Evolutionary conservation across 2,329 filamentous ascomycete genomes (phyloP).

Genomic region (Aspergillus vadensis): DNA sequence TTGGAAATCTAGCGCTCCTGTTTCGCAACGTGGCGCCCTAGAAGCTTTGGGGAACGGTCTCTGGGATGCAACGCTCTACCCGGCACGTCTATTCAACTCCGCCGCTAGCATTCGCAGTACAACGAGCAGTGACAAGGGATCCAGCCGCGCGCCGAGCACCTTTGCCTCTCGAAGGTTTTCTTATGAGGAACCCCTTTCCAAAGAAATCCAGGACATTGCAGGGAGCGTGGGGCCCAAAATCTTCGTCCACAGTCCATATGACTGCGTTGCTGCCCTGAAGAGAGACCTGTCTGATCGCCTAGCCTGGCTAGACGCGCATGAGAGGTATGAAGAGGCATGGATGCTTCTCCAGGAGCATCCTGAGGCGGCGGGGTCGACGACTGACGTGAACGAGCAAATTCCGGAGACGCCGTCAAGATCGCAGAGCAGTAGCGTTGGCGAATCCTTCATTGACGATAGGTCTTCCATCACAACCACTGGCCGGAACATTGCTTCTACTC

Average conservation of each 20-base stretch:
- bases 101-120: slow-evolving; percentile 72
- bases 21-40: slow-evolving; percentile 70
- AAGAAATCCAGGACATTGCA: slow-evolving; percentile 52
- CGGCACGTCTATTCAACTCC: slow-evolving; percentile 83
- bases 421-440: slow-evolving; percentile 52
- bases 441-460: slow-evolving; percentile 74
- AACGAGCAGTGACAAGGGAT: slow-evolving; percentile 56
- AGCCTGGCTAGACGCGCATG: slow-evolving; percentile 78
- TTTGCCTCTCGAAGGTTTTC: slow-evolving; percentile 57
- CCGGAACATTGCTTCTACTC: slow-evolving; percentile 62
- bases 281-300: slow-evolving; percentile 84
- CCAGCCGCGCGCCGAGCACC: slow-evolving; percentile 53
- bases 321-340: slow-evolving; percentile 84
- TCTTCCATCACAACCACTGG: slow-evolving; percentile 64
- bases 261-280: slow-evolving; percentile 90
- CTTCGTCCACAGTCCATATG: slow-evolving; percentile 94
- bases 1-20: slow-evolving; percentile 65
- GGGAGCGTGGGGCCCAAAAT: slow-evolving; percentile 70
- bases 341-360: slow-evolving; percentile 85
- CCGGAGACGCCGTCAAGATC: slow-evolving; percentile 37
- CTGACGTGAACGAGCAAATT: slow-evolving; percentile 40
- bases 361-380: slow-evolving; percentile 57
- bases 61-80: slow-evolving; percentile 89
- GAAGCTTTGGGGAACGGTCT: slow-evolving; percentile 74
- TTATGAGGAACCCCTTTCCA: slow-evolving; percentile 38